These are phyloP conservation scores for Dothistroma septosporum DNA, from an alignment of 2,329 filamentous ascomycete species.

Conservation along the genomic window DNA sequence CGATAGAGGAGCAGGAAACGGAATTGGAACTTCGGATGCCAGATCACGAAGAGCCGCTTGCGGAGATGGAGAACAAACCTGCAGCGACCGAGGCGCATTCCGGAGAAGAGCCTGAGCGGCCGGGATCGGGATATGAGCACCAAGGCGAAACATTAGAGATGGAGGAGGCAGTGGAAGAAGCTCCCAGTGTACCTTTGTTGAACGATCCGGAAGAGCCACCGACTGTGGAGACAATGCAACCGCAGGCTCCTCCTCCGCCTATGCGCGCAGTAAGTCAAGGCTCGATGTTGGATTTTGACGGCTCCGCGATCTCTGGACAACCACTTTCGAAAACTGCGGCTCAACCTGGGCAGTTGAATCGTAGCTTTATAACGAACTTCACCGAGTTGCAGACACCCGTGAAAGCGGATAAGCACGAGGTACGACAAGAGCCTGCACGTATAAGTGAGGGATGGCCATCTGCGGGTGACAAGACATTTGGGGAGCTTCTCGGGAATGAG, in stretches of 20 bases:
- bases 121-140: slow-evolving; percentile 40
- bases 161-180: slow-evolving; percentile 45
- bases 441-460: slow-evolving; percentile 27
- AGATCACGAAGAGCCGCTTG: slow-evolving; percentile 5
- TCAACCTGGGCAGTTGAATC: slow-evolving; percentile 23
- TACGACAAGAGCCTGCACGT: slow-evolving; percentile 13
- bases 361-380: slow-evolving; percentile 34
- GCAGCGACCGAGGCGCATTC: slow-evolving; percentile 7
- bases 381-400: slow-evolving; percentile 23
- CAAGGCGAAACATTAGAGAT: slow-evolving; percentile 45
- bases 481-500: slow-evolving; percentile 27
- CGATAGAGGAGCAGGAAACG: slow-evolving; percentile 21
- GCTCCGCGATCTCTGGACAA: slow-evolving; percentile 12
- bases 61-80: neutral
- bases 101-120: slow-evolving; percentile 14
- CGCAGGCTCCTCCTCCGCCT: slow-evolving; percentile 1
- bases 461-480: slow-evolving; percentile 32
- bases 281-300: slow-evolving; percentile 18
- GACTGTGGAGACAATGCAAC: slow-evolving; percentile 19
- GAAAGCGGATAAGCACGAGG: slow-evolving; percentile 9
- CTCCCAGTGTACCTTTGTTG: slow-evolving; percentile 40
- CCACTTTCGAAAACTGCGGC: slow-evolving; percentile 16
- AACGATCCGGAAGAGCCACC: slow-evolving; percentile 37
- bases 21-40: slow-evolving; percentile 23
- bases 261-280: slow-evolving; percentile 15